A percentile compares a stretch with the other conserved stretches of the same genome.
phyloP scores from a whole-genome alignment of 164 flowering plant genomes.

The Hamamelis virginiana region DNA sequence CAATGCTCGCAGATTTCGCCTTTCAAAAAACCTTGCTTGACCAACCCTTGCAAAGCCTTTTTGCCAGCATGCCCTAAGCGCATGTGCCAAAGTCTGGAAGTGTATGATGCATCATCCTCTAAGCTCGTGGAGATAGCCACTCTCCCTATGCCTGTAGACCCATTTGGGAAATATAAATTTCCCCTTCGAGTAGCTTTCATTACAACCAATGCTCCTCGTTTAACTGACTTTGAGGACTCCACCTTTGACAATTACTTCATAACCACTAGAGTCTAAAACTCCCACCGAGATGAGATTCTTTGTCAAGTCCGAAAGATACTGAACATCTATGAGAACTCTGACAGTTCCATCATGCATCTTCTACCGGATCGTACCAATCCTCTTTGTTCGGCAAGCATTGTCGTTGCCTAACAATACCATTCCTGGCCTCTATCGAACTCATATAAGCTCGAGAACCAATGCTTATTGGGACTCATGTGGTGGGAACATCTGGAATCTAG shows the following conservation, averaged over 20 bases:
- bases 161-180: not conserved
- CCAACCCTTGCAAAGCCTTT: constrained; percentile 10
- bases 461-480: not conserved
- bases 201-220: not conserved
- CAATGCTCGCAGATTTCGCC: not conserved
- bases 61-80: constrained; percentile 11
- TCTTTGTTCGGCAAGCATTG: not conserved
- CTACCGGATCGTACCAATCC: not conserved
- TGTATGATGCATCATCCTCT: not conserved
- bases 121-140: not conserved
- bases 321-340: constrained; percentile 4
- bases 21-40: constrained; percentile 11
- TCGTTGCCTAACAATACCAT: not conserved
- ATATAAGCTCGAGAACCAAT: not conserved
- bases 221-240: constrained; percentile 8
- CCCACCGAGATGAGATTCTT: constrained; percentile 17
- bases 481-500: not conserved
- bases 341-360: constrained; percentile 9
- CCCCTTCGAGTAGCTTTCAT: not conserved
- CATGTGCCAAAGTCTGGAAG: constrained; percentile 18
- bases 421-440: not conserved
- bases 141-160: not conserved
- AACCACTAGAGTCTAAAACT: not conserved
- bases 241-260: not conserved
- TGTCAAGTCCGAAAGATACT: constrained; percentile 12